These are phyloP conservation scores for Polyplosphaeria fusca DNA, from an alignment of 495 filamentous ascomycete species.

Conservation along the genomic window DNA sequence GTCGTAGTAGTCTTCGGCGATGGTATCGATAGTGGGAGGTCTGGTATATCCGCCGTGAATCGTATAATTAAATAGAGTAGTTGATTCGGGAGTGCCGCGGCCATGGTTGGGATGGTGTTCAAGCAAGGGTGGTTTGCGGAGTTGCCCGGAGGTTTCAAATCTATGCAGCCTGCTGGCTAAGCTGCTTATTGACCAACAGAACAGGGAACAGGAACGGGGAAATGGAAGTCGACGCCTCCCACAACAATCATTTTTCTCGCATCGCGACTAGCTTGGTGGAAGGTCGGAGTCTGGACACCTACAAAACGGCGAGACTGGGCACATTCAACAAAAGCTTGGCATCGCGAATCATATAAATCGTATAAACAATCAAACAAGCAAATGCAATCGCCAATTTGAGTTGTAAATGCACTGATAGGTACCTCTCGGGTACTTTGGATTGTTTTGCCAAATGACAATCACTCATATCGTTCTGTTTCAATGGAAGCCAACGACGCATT, in stretches of 20 bases:
- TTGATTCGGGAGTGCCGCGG: conserved; percentile 28
- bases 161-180: background rate
- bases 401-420: no score
- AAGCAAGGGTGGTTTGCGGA: background rate
- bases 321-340: no score
- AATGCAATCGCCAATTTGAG: no score
- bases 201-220: no score
- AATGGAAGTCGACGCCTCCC: no score
- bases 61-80: conserved; percentile 72
- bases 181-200: background rate
- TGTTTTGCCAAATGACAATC: conserved; percentile 51
- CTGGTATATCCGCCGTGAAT: conserved; percentile 79
- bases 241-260: no score
- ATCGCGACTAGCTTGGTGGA: no score
- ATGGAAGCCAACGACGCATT: conserved; percentile 50
- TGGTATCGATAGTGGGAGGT: conserved; percentile 73
- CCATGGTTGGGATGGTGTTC: conserved; percentile 17
- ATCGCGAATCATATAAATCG: no score
- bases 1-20: conserved; percentile 64
- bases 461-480: conserved; percentile 62
- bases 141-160: conserved; percentile 6
- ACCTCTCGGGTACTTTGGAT: no score
- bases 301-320: no score
- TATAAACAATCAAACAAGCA: no score
- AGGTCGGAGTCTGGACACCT: no score